Base-by-base conservation (phyloP, 176 grass and related monocot species). In the Aegilops sharonensis region DNA sequence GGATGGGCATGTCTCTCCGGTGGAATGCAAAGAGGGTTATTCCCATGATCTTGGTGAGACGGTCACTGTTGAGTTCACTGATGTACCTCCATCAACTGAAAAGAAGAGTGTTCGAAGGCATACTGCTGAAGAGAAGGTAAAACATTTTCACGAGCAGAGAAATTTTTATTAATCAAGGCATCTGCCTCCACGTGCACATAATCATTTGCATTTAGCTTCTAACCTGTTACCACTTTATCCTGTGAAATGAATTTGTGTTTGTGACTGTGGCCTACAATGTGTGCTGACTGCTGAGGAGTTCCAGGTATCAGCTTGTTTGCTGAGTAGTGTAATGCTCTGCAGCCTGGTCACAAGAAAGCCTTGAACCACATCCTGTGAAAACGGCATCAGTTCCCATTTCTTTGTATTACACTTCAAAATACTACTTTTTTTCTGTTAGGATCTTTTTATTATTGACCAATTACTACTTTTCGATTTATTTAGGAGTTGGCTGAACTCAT, bases 401-500 rank as follows among this genome's bases (percentile, higher is more conserved):
- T 75, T 75, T 75, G 35, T 47, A 64, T 31, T 64, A 10, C 34
- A 40, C 52, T 73, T 84, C 18, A 75, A 72, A 84, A 31, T 64
- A 75, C 25, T 65, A 24, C 11, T 47, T 4, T 36, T 64, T 48
- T 75, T 52, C 24, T 75, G 14, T 17, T 29, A 73, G 25, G 8
- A 52, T 11, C 47, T 48, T 48, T 48, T 75, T 64, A 59, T n/a
- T 63, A 31, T 70, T 52, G 31, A 74, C 54, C 32, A 42, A 59
- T 5, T 60, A 25, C 60, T 30, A n/a, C 69, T 67, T 86, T 76
- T 13, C 35, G 69, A 61, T 76, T 89, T 88, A 32, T 78, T 79
- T 78, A 98, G 96, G 96, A 94, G 40, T 83, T 98, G 84, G 86
- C 90, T 75, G 96, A 98, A 85, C 91, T 98, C 32, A 85, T 94